These are phyloP conservation scores for Marasmius tenuissimus DNA, from an alignment of 1,284 basidiomycete species.

Conservation along the genomic window DNA sequence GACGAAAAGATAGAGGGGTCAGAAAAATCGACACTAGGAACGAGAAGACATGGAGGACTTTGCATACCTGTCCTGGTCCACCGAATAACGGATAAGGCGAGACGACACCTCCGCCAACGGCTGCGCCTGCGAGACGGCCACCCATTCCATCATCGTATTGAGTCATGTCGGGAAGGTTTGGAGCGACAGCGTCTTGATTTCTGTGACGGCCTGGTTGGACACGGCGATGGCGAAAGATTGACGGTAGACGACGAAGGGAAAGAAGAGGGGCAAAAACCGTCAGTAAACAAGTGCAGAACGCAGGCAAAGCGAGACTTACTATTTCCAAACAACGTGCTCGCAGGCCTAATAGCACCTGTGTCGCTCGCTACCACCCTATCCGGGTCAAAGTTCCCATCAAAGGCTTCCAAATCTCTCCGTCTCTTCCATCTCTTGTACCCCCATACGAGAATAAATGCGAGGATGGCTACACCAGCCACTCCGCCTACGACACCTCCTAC, in stretches of 20 bases:
- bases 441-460: not conserved
- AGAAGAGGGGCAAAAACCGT: not conserved
- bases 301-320: not conserved
- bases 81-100: slow-evolving; percentile 26
- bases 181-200: not conserved
- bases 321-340: not conserved
- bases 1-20: slow-evolving; percentile 4
- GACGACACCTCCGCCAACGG: slow-evolving; percentile 35
- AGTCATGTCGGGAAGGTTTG: slow-evolving; percentile 6
- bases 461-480: slow-evolving; percentile 4
- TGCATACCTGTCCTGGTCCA: too few relatives aligned
- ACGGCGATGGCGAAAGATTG: too few relatives aligned
- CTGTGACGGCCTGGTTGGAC: not conserved
- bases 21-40: too few relatives aligned
- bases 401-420: slow-evolving; percentile 4
- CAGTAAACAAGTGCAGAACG: not conserved
- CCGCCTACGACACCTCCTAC: not conserved
- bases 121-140: slow-evolving; percentile 30
- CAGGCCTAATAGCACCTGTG: not conserved
- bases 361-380: slow-evolving; percentile 5
- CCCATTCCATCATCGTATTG: slow-evolving; percentile 39
- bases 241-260: not conserved
- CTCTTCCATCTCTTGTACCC: not conserved
- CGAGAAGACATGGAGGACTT: too few relatives aligned
- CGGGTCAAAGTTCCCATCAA: slow-evolving; percentile 17